Percentiles rank a stretch among this genome's conserved stretches.
Conservation (phyloP, 1,284 basidiomycete genomes). For the Stereum hirsutum region DNA sequence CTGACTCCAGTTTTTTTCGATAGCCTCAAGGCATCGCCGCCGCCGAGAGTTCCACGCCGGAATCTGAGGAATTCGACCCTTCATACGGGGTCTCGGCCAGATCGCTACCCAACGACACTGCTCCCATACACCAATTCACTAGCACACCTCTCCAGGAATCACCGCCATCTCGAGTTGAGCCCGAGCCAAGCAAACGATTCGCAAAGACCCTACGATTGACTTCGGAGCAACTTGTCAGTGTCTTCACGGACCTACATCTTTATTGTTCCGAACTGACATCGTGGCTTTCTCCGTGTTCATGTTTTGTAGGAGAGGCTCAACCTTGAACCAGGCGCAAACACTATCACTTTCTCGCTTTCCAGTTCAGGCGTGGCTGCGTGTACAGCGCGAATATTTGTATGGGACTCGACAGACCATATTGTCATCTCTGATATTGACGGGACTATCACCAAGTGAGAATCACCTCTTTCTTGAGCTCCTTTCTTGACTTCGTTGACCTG, state of each 20-base stretch:
- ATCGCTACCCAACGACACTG: conserved; percentile 4
- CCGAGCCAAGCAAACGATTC: conserved; percentile 43
- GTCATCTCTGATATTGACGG: conserved; percentile 99
- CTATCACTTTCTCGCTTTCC: conserved; percentile 93
- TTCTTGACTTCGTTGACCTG: conserved; percentile 1
- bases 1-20: background rate
- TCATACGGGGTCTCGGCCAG: background rate
- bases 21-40: background rate
- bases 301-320: conserved; percentile 69
- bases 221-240: conserved; percentile 69
- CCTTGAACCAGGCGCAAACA: conserved; percentile 85
- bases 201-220: conserved; percentile 90
- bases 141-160: too few species aligned
- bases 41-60: background rate
- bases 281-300: background rate
- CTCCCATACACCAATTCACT: conserved; percentile 6
- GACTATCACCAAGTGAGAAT: conserved; percentile 90
- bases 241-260: background rate
- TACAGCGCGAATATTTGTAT: conserved; percentile 90
- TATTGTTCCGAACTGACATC: background rate
- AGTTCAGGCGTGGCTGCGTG: conserved; percentile 82
- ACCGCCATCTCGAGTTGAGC: conserved; percentile 13
- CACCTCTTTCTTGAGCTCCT: background rate
- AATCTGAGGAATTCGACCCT: background rate
- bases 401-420: conserved; percentile 85